Evolutionary conservation across 768 basidiomycete genomes (phyloP).

Genomic region (Macrolepiota albuminosa): DNA sequence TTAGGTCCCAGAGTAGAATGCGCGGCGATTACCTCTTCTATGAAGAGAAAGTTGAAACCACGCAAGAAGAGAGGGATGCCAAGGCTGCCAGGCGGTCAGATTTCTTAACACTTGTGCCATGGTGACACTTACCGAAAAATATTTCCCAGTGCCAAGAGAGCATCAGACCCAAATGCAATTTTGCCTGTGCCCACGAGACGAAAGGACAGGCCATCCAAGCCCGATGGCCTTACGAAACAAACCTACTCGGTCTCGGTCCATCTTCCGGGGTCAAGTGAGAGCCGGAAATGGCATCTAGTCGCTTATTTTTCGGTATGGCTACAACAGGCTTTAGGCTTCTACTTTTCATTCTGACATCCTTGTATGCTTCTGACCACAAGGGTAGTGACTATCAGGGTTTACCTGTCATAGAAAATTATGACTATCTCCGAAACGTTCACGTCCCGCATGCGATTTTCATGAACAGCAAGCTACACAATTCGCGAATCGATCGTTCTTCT

Average conservation of each 20-base stretch:
- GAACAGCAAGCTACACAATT: slow-evolving; percentile 54
- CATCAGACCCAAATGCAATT: slow-evolving; percentile 55
- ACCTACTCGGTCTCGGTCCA: slow-evolving; percentile 77
- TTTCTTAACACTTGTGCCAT: neutral
- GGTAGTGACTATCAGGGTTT: slow-evolving; percentile 64
- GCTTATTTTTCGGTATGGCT: slow-evolving; percentile 73
- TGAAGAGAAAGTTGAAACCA: slow-evolving; percentile 79
- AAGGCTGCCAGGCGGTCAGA: slow-evolving; percentile 73
- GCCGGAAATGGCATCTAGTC: slow-evolving; percentile 79
- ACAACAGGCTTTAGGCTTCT: neutral
- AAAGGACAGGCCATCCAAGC: slow-evolving; percentile 74
- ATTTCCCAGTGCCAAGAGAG: slow-evolving; percentile 45
- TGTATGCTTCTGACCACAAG: slow-evolving; percentile 26
- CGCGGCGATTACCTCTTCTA: slow-evolving; percentile 79
- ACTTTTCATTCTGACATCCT: slow-evolving; percentile 1
- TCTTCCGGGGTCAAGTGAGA: slow-evolving; percentile 50
- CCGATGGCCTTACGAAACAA: slow-evolving; percentile 81
- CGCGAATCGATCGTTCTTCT: slow-evolving; percentile 37
- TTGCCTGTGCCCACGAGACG: slow-evolving; percentile 60
- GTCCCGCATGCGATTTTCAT: slow-evolving; percentile 71
- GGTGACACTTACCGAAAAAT: slow-evolving; percentile 7
- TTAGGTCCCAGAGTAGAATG: slow-evolving; percentile 84
- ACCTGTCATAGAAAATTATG: slow-evolving; percentile 71
- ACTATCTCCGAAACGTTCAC: slow-evolving; percentile 62
- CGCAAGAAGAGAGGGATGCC: slow-evolving; percentile 72